These are phyloP conservation scores for Breynia disticha DNA, from an alignment of 441 rosid species.

Conservation along the genomic window DNA sequence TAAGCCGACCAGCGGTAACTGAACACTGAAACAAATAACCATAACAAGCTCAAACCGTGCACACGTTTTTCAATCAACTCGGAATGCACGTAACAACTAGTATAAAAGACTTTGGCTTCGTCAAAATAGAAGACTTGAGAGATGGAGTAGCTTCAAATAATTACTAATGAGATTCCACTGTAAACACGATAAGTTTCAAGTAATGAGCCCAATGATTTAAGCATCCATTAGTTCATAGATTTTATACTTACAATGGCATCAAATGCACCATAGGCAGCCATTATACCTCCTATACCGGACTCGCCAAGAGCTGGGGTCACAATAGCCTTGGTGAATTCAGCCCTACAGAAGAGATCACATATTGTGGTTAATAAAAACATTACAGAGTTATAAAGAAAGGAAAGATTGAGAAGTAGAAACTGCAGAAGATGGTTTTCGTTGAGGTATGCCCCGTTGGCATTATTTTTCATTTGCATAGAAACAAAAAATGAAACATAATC, in stretches of 20 bases:
- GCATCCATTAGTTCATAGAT: not conserved
- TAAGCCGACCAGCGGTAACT: constrained; percentile 61
- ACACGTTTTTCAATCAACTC: not conserved
- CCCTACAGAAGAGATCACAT: constrained; percentile 34
- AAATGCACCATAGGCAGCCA: constrained; percentile 91
- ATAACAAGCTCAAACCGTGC: constrained; percentile 7
- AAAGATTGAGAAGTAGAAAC: not conserved
- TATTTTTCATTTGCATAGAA: not conserved
- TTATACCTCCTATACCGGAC: constrained; percentile 81
- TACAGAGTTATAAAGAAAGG: constrained; percentile 4
- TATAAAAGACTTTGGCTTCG: not conserved
- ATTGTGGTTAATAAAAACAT: not conserved
- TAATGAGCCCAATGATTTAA: no score
- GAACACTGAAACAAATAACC: constrained; percentile 50
- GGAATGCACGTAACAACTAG: not conserved
- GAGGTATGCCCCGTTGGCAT: not conserved
- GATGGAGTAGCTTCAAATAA: no score
- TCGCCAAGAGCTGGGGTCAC: constrained; percentile 76
- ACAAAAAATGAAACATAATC: no score
- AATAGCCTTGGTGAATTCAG: constrained; percentile 76
- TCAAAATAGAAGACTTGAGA: not conserved
- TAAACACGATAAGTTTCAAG: no score
- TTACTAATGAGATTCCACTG: not conserved
- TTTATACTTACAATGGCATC: constrained; percentile 67
- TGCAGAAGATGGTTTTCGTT: no score